These are phyloP conservation scores for Melastoma candidum DNA, from an alignment of 441 rosid genomes.

Conservation along the genomic window DNA sequence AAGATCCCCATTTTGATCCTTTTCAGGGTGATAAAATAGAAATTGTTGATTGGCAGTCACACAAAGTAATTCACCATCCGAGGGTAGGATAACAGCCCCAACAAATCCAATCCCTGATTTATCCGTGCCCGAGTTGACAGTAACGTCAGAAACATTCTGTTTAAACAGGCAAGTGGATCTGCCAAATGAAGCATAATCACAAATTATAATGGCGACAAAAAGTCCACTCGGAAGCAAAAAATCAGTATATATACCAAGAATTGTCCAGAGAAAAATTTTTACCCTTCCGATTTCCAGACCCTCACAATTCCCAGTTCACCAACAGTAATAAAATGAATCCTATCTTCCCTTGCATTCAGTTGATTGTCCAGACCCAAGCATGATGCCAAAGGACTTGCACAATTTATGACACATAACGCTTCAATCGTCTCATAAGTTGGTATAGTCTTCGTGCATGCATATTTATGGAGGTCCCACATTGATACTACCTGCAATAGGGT, in stretches of 20 bases:
- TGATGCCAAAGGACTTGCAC: constrained; percentile 43
- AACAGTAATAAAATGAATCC: constrained; percentile 53
- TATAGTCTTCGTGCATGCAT: constrained; percentile 61
- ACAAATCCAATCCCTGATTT: constrained; percentile 73
- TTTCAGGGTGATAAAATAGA: constrained; percentile 44
- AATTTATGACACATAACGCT: constrained; percentile 42
- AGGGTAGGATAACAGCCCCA: constrained; percentile 60
- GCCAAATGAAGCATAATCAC: constrained; percentile 27
- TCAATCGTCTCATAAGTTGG: constrained; percentile 83
- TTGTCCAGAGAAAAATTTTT: constrained; percentile 5
- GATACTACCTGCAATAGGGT: constrained; percentile 64
- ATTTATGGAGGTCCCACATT: constrained; percentile 83
- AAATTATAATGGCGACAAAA: constrained; percentile 7
- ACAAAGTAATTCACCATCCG: constrained; percentile 70
- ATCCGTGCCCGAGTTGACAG: constrained; percentile 41
- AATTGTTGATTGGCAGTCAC: constrained; percentile 96
- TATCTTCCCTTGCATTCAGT: constrained; percentile 33
- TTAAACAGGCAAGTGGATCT: constrained; percentile 75
- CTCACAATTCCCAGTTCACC: constrained; percentile 89
- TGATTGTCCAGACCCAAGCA: constrained; percentile 34
- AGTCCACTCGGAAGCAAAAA: constrained; percentile 6
- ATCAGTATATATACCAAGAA: background rate
- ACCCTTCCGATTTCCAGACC: constrained; percentile 87
- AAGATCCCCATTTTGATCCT: constrained; percentile 33
- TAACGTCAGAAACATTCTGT: constrained; percentile 76